Base-by-base conservation (phyloP, 2,329 filamentous ascomycete genomes). In the Xylaria sp. region DNA sequence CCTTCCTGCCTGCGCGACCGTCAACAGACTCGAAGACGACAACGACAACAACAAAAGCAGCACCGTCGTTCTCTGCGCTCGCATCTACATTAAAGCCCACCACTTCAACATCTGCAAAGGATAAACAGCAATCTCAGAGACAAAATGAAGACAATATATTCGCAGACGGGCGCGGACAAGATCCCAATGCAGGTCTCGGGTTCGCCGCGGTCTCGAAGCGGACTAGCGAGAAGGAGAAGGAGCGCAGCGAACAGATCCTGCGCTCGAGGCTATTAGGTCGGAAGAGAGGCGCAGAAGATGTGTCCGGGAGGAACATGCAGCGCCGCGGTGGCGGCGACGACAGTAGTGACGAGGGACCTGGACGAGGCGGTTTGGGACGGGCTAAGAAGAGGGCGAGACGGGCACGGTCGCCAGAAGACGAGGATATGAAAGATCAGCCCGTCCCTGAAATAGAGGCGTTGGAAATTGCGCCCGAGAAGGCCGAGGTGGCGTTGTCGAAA, bases 331-430 rank as follows among this genome's bases (percentile, higher is more conserved):
- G 42, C 16, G 61, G 59, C 44, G 63, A 67, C 11, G 66, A 66
- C 5, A 68, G 66, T 37, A 69, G 66, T 30, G 70, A 72, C 35
- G 69, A 72, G 49, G 71, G 72, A 57, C 57, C 66, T 4, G 71
- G 71, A 30, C 69, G 71, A 52, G 67, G 71, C 59, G 70, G 66
- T 37, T 61, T 73, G 4, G 71, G 70, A 7, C 59, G 71, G 51
- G 66, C 63, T n/a, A 73, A 71, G 66, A 71, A 66, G 63, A 52
- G 63, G 55, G 59, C 54, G 13, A 44, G 61, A 11, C 47, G 60
- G 55, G 64, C 59, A 10, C 56, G 49, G 18, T n/a, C 30, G 19
- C 60, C 52, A 13, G 61, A 59, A 35, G 59, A 60, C 54, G 59
- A 57, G 18, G 57, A 3, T 19, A 46, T 50, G 37, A 42, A 42